Base-by-base conservation (phyloP, 495 filamentous ascomycete genomes). In the Parachaetomium inaequale region DNA sequence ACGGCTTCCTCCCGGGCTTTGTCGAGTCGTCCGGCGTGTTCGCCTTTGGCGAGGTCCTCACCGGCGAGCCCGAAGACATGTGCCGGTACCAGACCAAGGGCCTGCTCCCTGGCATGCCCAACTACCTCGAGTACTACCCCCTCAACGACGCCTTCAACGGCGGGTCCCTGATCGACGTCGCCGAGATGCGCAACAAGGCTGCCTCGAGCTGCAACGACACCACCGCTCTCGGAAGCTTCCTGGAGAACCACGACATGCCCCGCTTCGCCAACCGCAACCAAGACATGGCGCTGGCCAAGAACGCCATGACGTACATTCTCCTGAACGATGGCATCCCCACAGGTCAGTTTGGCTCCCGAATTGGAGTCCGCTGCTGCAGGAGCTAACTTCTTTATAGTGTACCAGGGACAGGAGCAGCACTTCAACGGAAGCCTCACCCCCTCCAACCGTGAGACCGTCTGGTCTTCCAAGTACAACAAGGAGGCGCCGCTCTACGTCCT, bases 181-280 rank as follows among this genome's bases (percentile, higher is more conserved):
- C 45, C 23, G 32, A 54, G 0, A 53, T 66, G 12, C 64, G 64
- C 58, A 56, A 63, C 36, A 28, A 68, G 23, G 70, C 64, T 12
- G 43, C 28, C n/a, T 43, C 62, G n/a, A 61, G 49, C 12, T 72
- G 71, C 66, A 75, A 64, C 58, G 68, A 70, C 34, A 67, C 67
- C 42, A 72, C 59, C 38, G 64, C 62, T 12, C 68, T 72, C 40
- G 89, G 89, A 40, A 84, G 76, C 11, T 95, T 95, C 71, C 62
- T 85, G 23, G 90, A 93, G 68, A 94, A 94, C 69, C 90, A 94
- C 71, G 90, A 94, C 71, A 82, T 85, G 51, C 77, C 86, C 1
- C 83, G 89, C 6, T 90, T 90, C 72, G 76, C 87, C 21, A 85
- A 75, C 54, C 57, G 65, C 32, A 85, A 81, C 62, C 67, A 75